Base-by-base conservation (phyloP, 1,284 basidiomycete genomes). In the Vanrija sp. region DNA sequence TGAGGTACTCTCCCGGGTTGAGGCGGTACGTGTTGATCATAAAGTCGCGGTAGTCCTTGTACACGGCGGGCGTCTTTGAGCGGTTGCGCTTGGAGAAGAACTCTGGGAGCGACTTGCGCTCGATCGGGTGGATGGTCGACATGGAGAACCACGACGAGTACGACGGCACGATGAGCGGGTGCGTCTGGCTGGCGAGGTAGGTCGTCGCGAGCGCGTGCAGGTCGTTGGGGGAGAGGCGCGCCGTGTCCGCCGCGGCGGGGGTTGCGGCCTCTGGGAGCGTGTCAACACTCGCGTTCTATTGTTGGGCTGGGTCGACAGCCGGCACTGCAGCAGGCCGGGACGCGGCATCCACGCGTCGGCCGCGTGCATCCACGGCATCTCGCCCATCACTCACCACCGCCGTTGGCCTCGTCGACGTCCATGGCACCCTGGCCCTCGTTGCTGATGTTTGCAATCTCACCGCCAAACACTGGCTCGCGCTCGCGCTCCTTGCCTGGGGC, bases 31-130 rank as follows among this genome's bases (percentile, higher is more conserved):
- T 95, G 79, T 99, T 97, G 76, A 99, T 85, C 92, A 99, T 99
- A 68, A 99, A 99, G 80, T 99, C 95, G 59, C 95, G 85, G 73
- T 99, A 99, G 75, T 98, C 95, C 76, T 98, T 98, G 82, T 98
- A 99, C 63, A 98, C 91, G 25, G 88, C 83, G 0, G 95, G 95
- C 0, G 94, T 97, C 79, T 99, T 99, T 61, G 87, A 89, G 63
- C 95, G 79, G 75, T 96, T 95, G 59, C 91, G 83, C 54, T 89
- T 90, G 74, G 94, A 95, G 83, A 99, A 99, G 82, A 98, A 99
- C 77, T 99, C 95, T 39, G 95, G 96, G 23, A 99, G 79, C 3
- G 92, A 89, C 65, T 90, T 85, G 59, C 86, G 84, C 75, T 99
- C 95, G 62, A 98, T 88, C 12, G 89, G 83, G 70, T 97, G 89